A percentile compares a stretch with the other conserved stretches of the same genome.
Conservation (phyloP, 305 asterid species). For the Fraxinus floribunda region DNA sequence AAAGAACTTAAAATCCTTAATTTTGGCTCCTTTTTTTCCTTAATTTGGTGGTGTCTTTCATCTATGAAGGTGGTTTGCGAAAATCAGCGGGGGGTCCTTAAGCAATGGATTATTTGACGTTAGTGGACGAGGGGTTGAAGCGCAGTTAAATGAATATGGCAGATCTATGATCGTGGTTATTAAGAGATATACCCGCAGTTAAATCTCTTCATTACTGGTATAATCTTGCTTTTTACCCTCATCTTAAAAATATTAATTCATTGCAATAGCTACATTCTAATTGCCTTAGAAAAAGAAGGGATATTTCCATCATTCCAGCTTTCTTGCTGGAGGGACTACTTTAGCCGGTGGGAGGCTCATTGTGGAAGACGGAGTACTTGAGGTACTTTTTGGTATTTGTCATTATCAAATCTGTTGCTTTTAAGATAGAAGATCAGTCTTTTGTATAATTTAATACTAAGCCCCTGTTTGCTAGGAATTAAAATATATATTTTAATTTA, state of each 20-base stretch:
- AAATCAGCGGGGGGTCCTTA: conserved; percentile 42
- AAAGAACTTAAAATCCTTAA: not conserved
- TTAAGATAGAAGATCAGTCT: not conserved
- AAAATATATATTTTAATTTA: too few relatives aligned
- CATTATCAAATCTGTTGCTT: not conserved
- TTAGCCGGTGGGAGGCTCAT: conserved; percentile 71
- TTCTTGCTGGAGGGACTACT: conserved; percentile 65
- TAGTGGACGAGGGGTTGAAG: too few relatives aligned
- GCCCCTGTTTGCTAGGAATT: too few relatives aligned
- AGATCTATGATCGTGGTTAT: too few relatives aligned
- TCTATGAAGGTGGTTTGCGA: conserved; percentile 75
- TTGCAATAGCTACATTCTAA: conserved; percentile 2
- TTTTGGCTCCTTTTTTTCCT: not conserved
- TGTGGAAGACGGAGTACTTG: conserved; percentile 49
- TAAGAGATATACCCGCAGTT: too few relatives aligned
- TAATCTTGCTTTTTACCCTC: not conserved
- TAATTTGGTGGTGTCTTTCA: conserved; percentile 19
- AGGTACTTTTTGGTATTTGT: conserved; percentile 2
- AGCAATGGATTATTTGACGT: too few relatives aligned
- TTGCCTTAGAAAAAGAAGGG: conserved; percentile 64
- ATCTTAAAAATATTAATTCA: not conserved
- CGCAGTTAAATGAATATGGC: too few relatives aligned
- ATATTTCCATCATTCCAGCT: conserved; percentile 58
- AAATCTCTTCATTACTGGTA: not conserved
- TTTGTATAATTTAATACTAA: conserved; percentile 5